A percentile compares a stretch with the other conserved stretches of the same genome.
phyloP scores from a whole-genome alignment of 1,284 basidiomycete genomes.

The Trichosporon ovoides region DNA sequence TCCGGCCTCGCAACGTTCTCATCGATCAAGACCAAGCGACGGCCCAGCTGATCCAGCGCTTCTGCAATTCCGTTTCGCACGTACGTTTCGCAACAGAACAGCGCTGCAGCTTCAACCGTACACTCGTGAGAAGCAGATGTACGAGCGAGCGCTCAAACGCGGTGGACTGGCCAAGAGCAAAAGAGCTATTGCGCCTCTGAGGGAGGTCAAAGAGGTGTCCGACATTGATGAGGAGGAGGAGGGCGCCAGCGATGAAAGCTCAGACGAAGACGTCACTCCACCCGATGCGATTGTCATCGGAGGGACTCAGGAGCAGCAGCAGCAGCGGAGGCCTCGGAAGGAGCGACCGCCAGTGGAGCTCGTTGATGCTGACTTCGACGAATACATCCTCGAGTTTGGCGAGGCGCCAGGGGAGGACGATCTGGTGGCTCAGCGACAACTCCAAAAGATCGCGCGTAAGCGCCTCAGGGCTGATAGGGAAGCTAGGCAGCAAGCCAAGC shows the following conservation, averaged over 20 bases:
- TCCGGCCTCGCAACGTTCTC: not conserved
- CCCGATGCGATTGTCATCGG: conserved; percentile 40
- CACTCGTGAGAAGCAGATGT: conserved; percentile 43
- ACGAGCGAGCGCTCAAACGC: conserved; percentile 36
- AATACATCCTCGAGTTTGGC: conserved; percentile 38
- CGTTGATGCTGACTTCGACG: conserved; percentile 36
- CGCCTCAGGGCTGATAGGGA: conserved; percentile 30
- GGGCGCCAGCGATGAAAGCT: not conserved
- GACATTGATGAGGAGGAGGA: conserved; percentile 21
- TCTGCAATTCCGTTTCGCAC: conserved; percentile 38
- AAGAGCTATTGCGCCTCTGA: conserved; percentile 12
- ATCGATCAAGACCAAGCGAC: not conserved
- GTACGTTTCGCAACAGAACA: conserved; percentile 47
- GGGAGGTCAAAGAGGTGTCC: conserved; percentile 6
- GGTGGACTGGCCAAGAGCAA: conserved; percentile 38
- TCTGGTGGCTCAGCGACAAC: conserved; percentile 8
- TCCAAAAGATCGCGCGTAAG: conserved; percentile 35
- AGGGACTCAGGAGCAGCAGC: conserved; percentile 25
- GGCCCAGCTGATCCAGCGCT: conserved; percentile 31
- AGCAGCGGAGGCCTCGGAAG: conserved; percentile 3
- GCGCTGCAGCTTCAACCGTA: conserved; percentile 48
- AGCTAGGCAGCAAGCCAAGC: conserved; percentile 17
- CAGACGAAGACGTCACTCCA: conserved; percentile 11
- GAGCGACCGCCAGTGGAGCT: conserved; percentile 16
- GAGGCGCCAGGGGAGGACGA: conserved; percentile 32